These are phyloP conservation scores for Boletus edulis DNA, from an alignment of 768 basidiomycete genomes.

Conservation along the genomic window DNA sequence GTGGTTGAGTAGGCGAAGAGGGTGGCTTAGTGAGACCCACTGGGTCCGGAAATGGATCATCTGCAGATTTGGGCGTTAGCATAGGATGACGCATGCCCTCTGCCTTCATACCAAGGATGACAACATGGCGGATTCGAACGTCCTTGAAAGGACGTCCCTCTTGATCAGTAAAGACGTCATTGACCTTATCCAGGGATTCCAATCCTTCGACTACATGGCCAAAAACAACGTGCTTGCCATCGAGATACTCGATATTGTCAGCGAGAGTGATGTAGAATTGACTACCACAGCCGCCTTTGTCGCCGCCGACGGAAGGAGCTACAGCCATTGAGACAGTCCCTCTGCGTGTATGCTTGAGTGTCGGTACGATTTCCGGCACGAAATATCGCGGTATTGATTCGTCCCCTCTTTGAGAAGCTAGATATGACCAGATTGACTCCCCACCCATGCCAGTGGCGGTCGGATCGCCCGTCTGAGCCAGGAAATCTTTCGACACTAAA, in stretches of 20 bases:
- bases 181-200: conserved; percentile 89
- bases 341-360: conserved; percentile 76
- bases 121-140: conserved; percentile 91
- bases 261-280: conserved; percentile 96
- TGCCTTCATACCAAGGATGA: conserved; percentile 70
- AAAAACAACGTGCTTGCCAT: conserved; percentile 92
- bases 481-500: conserved; percentile 93
- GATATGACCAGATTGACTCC: conserved; percentile 81
- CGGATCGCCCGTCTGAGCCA: conserved; percentile 96
- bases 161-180: conserved; percentile 87
- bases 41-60: conserved; percentile 95
- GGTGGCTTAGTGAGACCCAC: conserved; percentile 69
- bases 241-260: conserved; percentile 91
- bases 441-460: conserved; percentile 94
- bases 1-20: conserved; percentile 73
- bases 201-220: conserved; percentile 94
- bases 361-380: conserved; percentile 74
- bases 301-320: conserved; percentile 70
- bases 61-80: conserved; percentile 38
- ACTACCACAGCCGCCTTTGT: conserved; percentile 81
- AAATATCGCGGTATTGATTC: conserved; percentile 70
- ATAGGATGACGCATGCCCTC: background rate
- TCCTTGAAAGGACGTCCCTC: conserved; percentile 92
- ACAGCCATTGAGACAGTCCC: conserved; percentile 99
- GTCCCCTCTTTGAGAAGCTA: conserved; percentile 45